Percentiles rank a stretch among this genome's conserved stretches.
These are phyloP conservation scores for Lagenaria siceraria DNA, from an alignment of 306 rosid species.

Conservation along the genomic window DNA sequence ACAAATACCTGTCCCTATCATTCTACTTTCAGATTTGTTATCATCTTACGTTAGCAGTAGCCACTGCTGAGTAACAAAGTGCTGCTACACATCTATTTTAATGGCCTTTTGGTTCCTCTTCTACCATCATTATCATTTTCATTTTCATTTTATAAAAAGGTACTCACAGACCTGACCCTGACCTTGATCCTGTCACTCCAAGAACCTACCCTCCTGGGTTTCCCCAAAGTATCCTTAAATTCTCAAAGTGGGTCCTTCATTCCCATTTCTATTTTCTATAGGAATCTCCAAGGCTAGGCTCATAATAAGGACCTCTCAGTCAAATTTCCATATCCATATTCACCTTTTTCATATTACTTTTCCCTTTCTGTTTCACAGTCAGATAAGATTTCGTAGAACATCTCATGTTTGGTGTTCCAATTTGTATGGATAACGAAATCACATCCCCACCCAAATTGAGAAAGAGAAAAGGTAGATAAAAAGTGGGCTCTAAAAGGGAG, in stretches of 20 bases:
- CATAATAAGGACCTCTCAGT: background rate
- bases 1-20: background rate
- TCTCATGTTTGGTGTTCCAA: background rate
- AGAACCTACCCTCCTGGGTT: background rate
- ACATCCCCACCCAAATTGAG: background rate
- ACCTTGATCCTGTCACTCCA: background rate
- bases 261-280: background rate
- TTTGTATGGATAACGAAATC: constrained; percentile 1
- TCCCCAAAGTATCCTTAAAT: background rate
- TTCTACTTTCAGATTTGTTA: background rate
- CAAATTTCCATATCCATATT: background rate
- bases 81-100: background rate
- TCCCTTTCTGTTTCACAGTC: background rate
- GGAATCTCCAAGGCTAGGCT: background rate
- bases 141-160: background rate
- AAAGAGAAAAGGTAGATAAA: background rate
- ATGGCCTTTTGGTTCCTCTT: constrained; percentile 4
- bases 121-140: background rate
- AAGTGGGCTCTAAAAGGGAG: background rate
- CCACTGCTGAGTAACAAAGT: background rate
- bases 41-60: constrained; percentile 2
- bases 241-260: constrained; percentile 3
- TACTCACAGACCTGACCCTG: background rate
- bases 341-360: background rate
- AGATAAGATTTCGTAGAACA: background rate